phyloP scores from a whole-genome alignment of 108 stramenopile genomes.

The Pseudonitzschia multiseries region DNA sequence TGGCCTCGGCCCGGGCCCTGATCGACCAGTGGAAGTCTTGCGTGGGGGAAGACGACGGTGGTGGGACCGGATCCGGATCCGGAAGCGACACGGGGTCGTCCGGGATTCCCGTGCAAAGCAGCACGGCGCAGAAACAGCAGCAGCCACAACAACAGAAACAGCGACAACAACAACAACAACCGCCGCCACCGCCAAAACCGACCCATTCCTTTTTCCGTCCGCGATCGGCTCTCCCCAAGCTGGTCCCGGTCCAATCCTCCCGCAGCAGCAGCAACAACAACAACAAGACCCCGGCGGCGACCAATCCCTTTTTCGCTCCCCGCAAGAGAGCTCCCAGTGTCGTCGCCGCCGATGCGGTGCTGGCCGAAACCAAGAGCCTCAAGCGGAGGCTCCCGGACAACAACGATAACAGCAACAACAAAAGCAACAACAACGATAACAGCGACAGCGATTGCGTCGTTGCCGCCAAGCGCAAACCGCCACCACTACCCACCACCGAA shows the following conservation, averaged over 20 bases:
- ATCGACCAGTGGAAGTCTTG: neutral
- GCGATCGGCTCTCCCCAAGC: neutral
- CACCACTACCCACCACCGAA: neutral
- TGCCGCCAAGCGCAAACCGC: neutral
- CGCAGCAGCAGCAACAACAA: neutral
- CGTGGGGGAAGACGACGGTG: neutral
- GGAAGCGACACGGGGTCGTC: neutral
- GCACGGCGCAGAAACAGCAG: neutral
- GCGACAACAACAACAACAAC: neutral
- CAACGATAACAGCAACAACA: neutral
- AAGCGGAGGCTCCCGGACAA: neutral
- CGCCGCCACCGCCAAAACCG: too few relatives aligned
- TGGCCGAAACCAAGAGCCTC: slow-evolving; percentile 5
- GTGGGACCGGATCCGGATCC: too few relatives aligned
- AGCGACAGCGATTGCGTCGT: neutral
- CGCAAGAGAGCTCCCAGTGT: neutral
- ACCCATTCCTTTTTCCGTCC: slow-evolving; percentile 12
- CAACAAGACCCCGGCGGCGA: neutral
- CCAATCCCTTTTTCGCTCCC: slow-evolving; percentile 32
- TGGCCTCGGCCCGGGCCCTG: neutral
- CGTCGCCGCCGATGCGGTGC: neutral
- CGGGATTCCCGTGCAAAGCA: neutral
- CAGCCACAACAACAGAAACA: neutral
- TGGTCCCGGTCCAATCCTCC: neutral
- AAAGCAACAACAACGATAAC: neutral